Conservation (phyloP, 2,329 filamentous ascomycete genomes). For the Scedosporium dehoogii region DNA sequence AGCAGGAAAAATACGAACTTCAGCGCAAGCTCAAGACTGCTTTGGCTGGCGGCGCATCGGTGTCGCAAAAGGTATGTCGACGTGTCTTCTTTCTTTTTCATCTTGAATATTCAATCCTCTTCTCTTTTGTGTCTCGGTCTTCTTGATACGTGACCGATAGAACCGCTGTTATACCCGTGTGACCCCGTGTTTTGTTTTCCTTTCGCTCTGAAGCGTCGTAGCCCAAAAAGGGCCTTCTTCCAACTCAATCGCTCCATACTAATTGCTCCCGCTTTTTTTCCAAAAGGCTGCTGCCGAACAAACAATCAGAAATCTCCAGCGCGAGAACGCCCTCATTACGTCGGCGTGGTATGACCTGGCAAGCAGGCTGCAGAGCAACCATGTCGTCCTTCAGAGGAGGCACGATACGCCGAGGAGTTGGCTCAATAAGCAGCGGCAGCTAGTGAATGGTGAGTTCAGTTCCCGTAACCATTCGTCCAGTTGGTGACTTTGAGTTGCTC, state of each 20-base stretch:
- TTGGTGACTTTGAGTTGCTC: not conserved
- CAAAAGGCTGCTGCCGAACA: slow-evolving; percentile 39
- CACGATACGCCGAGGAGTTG: slow-evolving; percentile 70
- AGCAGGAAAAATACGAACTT: slow-evolving; percentile 45
- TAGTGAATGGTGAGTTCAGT: slow-evolving; percentile 39
- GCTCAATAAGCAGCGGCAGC: slow-evolving; percentile 72
- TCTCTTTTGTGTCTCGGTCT: not conserved
- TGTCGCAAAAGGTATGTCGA: slow-evolving; percentile 42
- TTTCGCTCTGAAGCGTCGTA: not conserved
- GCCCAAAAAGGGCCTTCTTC: too few relatives aligned
- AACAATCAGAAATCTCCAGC: slow-evolving; percentile 58
- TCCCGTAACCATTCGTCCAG: not conserved
- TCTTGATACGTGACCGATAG: not conserved
- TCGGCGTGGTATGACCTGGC: slow-evolving; percentile 84
- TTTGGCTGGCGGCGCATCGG: slow-evolving; percentile 36
- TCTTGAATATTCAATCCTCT: not conserved
- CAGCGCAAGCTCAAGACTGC: slow-evolving; percentile 44
- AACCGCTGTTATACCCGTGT: not conserved
- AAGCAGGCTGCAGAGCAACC: slow-evolving; percentile 70
- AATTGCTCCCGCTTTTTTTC: not conserved
- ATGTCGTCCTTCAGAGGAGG: slow-evolving; percentile 65
- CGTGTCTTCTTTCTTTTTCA: slow-evolving; percentile 4
- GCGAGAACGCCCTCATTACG: slow-evolving; percentile 68
- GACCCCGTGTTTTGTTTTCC: not conserved
- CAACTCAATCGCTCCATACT: not conserved